Evolutionary conservation across 345 rosid genomes (phyloP).

Genomic region (Dipteronia sinensis): DNA sequence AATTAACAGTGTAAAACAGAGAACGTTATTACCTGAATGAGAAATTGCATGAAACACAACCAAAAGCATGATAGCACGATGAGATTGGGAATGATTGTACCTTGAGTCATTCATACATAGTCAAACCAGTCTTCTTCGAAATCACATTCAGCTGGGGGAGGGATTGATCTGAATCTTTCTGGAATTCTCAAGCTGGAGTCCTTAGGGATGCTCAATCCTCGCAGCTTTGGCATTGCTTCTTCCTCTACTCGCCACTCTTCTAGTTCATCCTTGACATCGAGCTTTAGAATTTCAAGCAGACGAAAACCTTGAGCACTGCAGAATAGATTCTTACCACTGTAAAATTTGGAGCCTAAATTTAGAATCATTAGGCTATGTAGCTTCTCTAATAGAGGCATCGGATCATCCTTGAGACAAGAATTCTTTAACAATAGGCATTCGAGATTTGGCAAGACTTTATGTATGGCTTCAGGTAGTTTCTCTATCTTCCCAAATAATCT

Average conservation of each 20-base stretch:
- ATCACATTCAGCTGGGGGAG: too few relatives aligned
- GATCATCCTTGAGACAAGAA: not conserved
- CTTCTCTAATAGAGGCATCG: not conserved
- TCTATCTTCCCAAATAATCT: not conserved
- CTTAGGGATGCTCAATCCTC: too few relatives aligned
- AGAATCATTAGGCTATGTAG: not conserved
- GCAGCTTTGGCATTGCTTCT: not conserved
- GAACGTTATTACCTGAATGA: too few relatives aligned
- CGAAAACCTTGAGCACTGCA: too few relatives aligned
- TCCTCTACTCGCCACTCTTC: not conserved
- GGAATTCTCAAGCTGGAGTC: too few relatives aligned
- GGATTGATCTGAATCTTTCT: too few relatives aligned
- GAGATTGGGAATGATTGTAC: too few relatives aligned
- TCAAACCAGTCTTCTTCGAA: too few relatives aligned
- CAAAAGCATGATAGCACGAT: too few relatives aligned
- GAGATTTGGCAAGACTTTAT: not conserved
- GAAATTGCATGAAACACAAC: too few relatives aligned
- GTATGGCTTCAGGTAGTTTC: not conserved
- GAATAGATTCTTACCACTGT: not conserved
- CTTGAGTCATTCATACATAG: too few relatives aligned
- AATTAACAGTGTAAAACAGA: too few relatives aligned
- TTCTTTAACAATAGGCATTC: not conserved
- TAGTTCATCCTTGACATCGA: not conserved
- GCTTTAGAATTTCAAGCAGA: not conserved
- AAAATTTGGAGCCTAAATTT: not conserved